Base-by-base conservation (phyloP, 2,329 filamentous ascomycete genomes). In the Conoideocrella luteorostrata region DNA sequence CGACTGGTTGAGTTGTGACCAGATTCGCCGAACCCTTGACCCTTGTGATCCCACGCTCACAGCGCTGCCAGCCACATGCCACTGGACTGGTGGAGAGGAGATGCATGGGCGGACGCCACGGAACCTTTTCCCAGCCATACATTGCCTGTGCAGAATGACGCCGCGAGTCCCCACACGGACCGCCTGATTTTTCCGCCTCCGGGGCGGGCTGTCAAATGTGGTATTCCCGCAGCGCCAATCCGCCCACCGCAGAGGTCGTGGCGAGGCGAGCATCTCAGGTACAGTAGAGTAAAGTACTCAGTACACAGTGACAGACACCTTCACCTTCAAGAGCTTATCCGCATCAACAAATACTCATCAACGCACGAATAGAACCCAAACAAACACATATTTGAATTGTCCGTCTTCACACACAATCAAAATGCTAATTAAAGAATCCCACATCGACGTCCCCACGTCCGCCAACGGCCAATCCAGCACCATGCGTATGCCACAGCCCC, bases 401-500 rank as follows among this genome's bases (percentile, higher is more conserved):
- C n/a, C n/a, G n/a, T n/a, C n/a, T n/a, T n/a, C n/a, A n/a, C n/a
- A n/a, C n/a, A n/a, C n/a, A 23, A 15, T 29, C 51, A 56, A 29
- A 47, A 79, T 79, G 75, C 60, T 78, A 54, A 70, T 79, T 59
- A 69, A 72, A 30, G 75, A 79, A 56, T 70, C 62, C 51, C 65
- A 74, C 55, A 63, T 64, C 47, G 75, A 79, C 52, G 71, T 78
- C 46, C 60, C 65, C 46, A 72, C 67, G 38, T 65, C 59, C 51
- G 72, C 68, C 61, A 69, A 77, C 59, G 74, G 74, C 55, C 75
- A 74, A 57, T 68, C 75, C 49, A 66, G 68, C 47, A 60, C 70
- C 22, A 78, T 78, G 75, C 70, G 75, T 77, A 59, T 51, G 61
- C 37, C 23, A 10, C 20, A 18, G 11, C 13, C 13, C 26, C 26